Base-by-base conservation (phyloP, 495 filamentous ascomycete genomes). In the Terfezia claveryi region DNA sequence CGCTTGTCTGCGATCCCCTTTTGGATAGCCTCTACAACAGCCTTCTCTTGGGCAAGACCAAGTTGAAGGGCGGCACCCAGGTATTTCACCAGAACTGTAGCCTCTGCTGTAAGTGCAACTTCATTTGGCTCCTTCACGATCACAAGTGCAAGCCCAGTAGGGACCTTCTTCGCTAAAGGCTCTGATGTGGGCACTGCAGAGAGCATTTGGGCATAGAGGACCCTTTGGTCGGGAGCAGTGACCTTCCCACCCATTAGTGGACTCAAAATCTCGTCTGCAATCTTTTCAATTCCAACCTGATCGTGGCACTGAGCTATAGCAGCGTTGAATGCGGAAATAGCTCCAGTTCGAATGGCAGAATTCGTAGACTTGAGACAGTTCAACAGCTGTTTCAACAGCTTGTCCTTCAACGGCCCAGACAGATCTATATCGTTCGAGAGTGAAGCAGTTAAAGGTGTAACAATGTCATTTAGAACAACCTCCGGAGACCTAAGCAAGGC, bases 281-380 rank as follows among this genome's bases (percentile, higher is more conserved):
- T 77, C 58, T 82, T 80, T 12, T 74, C 69, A 36, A 89, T 68
- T 12, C 71, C 64, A 4, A 69, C 58, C 27, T 74, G 71, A 55
- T 81, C 73, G 11, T 74, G 68, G 56, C 76, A 84, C 27, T 73
- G 73, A 4, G 66, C 65, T 16, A 86, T 66, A 3, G 79, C 73
- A 54, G 73, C 70, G 55, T 62, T 68, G 66, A 96, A 94, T 2
- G 81, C 83, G 20, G 73, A 73, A 10, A 85, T 63, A 20, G 83
- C 83, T 10, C 85, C 86, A 53, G 76, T 78, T 49, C 91, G 78
- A 54, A 95, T 85, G 2, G 64, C 66, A 4, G 75, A 68, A 62
- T 92, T 94, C 55, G 82, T 83, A 9, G 91, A 96, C 68, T 94
- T 96, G 69, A 84, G 72, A 67, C 83, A 94, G 17, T 85, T 77